Evolutionary conservation across 1,284 basidiomycete genomes (phyloP).

Genomic region (Singerocomus rubriflavus): DNA sequence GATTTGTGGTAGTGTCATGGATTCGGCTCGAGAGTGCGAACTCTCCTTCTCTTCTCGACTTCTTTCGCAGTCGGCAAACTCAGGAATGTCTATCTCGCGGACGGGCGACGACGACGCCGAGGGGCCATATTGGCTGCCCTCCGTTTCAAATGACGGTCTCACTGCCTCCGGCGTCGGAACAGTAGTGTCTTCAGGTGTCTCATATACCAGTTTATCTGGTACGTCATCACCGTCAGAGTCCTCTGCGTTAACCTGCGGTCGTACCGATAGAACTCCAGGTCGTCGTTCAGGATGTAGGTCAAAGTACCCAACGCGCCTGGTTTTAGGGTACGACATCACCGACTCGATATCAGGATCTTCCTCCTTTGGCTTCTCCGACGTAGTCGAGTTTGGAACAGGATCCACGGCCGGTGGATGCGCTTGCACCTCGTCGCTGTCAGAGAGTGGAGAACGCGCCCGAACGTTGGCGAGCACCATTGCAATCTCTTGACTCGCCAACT

Average conservation of each 20-base stretch:
- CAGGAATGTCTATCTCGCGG: constrained; percentile 33
- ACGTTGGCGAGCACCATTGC: constrained; percentile 67
- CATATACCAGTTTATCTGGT: constrained; percentile 34
- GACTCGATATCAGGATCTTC: constrained; percentile 34
- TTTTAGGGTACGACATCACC: constrained; percentile 36
- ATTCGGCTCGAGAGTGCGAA: constrained; percentile 28
- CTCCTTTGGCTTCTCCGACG: constrained; percentile 35
- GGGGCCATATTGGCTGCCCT: constrained; percentile 33
- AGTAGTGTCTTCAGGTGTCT: constrained; percentile 22
- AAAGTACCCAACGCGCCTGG: constrained; percentile 59
- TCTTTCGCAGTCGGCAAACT: constrained; percentile 37
- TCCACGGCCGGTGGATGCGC: constrained; percentile 6
- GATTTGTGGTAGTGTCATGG: constrained; percentile 28
- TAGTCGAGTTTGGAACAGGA: constrained; percentile 3
- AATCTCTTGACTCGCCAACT: constrained; percentile 67
- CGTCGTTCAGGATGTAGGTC: constrained; percentile 61
- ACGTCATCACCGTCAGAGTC: constrained; percentile 35
- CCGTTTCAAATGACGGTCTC: constrained; percentile 33
- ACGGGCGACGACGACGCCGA: constrained; percentile 29
- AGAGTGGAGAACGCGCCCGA: constrained; percentile 49
- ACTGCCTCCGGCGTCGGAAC: constrained; percentile 22
- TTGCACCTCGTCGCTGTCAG: constrained; percentile 36
- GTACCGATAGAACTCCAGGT: constrained; percentile 30
- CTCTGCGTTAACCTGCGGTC: constrained; percentile 30
- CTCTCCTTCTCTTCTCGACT: constrained; percentile 32